A percentile compares a stretch with the other conserved stretches of the same genome.
Evolutionary conservation across 179 eudicot genomes (phyloP).

Genomic region (Carnegiea gigantea): DNA sequence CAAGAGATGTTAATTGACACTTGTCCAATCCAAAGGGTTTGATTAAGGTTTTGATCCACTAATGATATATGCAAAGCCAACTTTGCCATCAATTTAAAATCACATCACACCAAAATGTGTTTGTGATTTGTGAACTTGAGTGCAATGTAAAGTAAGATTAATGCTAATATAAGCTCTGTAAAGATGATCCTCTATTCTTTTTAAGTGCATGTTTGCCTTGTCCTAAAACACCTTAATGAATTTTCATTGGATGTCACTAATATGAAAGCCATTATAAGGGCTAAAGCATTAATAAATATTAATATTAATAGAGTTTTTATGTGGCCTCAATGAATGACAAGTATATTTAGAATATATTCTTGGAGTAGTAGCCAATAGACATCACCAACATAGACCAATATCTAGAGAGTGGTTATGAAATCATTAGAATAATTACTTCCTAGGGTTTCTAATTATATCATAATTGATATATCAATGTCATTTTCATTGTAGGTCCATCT

Average conservation of each 20-base stretch:
- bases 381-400: conserved; percentile 20
- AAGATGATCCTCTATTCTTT: conserved; percentile 16
- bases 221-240: conserved; percentile 12
- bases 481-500: conserved; percentile 23
- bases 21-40: conserved; percentile 30
- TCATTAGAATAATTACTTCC: conserved; percentile 19
- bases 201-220: conserved; percentile 29
- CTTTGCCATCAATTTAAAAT: conserved; percentile 27
- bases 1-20: conserved; percentile 23
- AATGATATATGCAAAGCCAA: conserved; percentile 29
- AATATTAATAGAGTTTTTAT: conserved; percentile 6
- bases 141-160: conserved; percentile 36
- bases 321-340: conserved; percentile 26
- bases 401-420: neutral
- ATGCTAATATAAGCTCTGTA: conserved; percentile 9
- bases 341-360: conserved; percentile 28
- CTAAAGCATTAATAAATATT: conserved; percentile 2
- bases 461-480: conserved; percentile 14
- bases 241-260: conserved; percentile 15
- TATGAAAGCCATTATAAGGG: conserved; percentile 12
- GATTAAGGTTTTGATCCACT: conserved; percentile 31
- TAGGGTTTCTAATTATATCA: conserved; percentile 23
- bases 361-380: conserved; percentile 22
- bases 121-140: conserved; percentile 34
- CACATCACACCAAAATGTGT: conserved; percentile 31